A percentile compares a stretch with the other conserved stretches of the same genome.
phyloP scores from a whole-genome alignment of 1,284 basidiomycete species.

The Stygiomarasmius scandens region DNA sequence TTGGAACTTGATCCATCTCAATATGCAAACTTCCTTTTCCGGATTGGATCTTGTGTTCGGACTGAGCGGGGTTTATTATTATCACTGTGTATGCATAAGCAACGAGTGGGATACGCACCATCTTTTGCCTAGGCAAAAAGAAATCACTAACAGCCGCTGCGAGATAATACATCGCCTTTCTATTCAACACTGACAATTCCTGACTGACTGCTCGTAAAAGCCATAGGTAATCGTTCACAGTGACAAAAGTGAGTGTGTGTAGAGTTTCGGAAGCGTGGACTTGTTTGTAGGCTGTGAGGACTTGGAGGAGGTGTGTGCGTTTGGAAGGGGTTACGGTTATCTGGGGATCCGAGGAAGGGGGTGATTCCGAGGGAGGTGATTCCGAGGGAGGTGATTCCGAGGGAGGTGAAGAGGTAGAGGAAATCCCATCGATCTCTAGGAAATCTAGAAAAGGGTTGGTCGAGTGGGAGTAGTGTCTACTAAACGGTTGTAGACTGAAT shows the following conservation, averaged over 20 bases:
- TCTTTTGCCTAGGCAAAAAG: conserved; percentile 88
- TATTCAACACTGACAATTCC: conserved; percentile 67
- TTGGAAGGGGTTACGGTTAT: conserved; percentile 73
- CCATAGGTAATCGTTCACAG: conserved; percentile 97
- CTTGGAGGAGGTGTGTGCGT: conserved; percentile 67
- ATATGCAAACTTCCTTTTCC: conserved; percentile 90
- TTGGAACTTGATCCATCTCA: conserved; percentile 99
- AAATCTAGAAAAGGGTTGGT: conserved; percentile 98
- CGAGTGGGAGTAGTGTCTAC: conserved; percentile 95
- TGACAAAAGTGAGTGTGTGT: conserved; percentile 89
- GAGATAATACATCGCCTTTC: conserved; percentile 90
- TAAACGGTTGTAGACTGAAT: conserved; percentile 96
- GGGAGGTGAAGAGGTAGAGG: too few species aligned
- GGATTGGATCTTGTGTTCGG: conserved; percentile 98
- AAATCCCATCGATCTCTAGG: conserved; percentile 66
- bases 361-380: background rate
- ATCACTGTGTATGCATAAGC: conserved; percentile 4
- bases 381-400: conserved; percentile 19
- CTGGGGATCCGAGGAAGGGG: conserved; percentile 28
- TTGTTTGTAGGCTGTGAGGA: conserved; percentile 82
- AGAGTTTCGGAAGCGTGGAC: conserved; percentile 77
- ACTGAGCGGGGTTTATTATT: too few species aligned
- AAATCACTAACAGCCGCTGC: conserved; percentile 98
- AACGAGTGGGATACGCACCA: conserved; percentile 57
- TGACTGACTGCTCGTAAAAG: conserved; percentile 82